Evolutionary conservation across 2,329 filamentous ascomycete species (phyloP), one percentile per base, ranked within the genome.

Genomic region (Fusarium coicis): DNA sequence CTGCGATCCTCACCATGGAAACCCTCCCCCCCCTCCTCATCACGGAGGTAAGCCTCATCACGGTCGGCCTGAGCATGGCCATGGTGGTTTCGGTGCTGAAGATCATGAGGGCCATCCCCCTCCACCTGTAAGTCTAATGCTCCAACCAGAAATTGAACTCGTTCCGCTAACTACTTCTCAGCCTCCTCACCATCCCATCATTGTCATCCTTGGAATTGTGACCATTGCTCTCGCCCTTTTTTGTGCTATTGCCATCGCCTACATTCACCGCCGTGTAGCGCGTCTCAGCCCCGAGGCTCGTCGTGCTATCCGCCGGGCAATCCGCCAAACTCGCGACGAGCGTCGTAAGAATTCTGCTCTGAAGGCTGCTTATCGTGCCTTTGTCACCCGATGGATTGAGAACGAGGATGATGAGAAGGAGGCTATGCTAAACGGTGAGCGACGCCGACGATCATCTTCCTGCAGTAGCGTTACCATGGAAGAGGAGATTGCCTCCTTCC

Each of bases 401-500:
- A 70, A 70, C 52, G 65, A 70, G 8, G 71, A 75, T 11, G 77
- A 75, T 18, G 73, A 77, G 63, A 75, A 79, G 56, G 52, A 74
- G 44, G 60, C 65, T 8, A 75, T 78, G 76, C 74, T 73, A 18
- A 52, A 50, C 14, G 58, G 69, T 58, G 70, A 62, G 34, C 46
- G 55, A 58, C 58, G 67, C 55, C 59, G 70, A 55, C 50, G 66
- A 72, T 43, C 66, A 18, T 72, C 70, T 8, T 68, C 69, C 4
- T 52, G 52, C 21, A 66, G 61, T 57, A 59, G 73, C 55, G 81
- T 74, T 16, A 83, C 83, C 7, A 85, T 87, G 83, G 84, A 86
- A 70, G 82, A 87, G 73, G 86, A 87, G 74, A 83, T 88, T 70
- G 83, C 85, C 7, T 80, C 83, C 54, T 85, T 88, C 77, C 82